phyloP scores from a whole-genome alignment of 2,329 filamentous ascomycete species.

The Fusarium mundagurra region DNA sequence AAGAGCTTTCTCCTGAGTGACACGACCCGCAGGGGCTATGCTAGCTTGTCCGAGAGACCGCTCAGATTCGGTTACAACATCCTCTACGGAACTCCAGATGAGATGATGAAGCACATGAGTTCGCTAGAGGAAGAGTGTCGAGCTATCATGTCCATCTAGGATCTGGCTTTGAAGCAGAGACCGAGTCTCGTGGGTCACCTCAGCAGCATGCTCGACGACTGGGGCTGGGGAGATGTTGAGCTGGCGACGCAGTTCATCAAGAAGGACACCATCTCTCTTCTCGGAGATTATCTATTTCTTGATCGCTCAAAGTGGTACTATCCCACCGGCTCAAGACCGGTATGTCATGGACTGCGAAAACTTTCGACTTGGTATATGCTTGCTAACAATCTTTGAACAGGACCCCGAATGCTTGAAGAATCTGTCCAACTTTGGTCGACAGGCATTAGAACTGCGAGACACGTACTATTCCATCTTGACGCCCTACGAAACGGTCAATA shows the following conservation, averaged over 20 bases:
- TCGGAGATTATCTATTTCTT: conserved; percentile 1
- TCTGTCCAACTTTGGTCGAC: conserved; percentile 8
- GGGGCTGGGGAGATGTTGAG: conserved; percentile 13
- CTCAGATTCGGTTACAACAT: conserved; percentile 30
- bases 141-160: conserved; percentile 26
- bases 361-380: neutral
- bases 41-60: conserved; percentile 12
- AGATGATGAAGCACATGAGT: neutral
- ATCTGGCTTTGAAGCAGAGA: neutral
- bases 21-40: neutral
- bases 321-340: neutral
- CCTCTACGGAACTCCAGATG: neutral
- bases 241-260: neutral
- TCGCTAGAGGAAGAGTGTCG: neutral
- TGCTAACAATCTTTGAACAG: neutral
- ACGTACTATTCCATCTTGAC: conserved; percentile 17
- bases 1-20: conserved; percentile 9
- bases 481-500: neutral
- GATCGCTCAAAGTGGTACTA: conserved; percentile 24
- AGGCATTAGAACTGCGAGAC: conserved; percentile 2
- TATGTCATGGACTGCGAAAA: neutral
- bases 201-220: conserved; percentile 16
- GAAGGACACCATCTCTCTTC: neutral
- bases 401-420: neutral
- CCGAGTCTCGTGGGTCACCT: neutral